Conservation (phyloP, 2,329 filamentous ascomycete genomes). For the Colletotrichum incanum region DNA sequence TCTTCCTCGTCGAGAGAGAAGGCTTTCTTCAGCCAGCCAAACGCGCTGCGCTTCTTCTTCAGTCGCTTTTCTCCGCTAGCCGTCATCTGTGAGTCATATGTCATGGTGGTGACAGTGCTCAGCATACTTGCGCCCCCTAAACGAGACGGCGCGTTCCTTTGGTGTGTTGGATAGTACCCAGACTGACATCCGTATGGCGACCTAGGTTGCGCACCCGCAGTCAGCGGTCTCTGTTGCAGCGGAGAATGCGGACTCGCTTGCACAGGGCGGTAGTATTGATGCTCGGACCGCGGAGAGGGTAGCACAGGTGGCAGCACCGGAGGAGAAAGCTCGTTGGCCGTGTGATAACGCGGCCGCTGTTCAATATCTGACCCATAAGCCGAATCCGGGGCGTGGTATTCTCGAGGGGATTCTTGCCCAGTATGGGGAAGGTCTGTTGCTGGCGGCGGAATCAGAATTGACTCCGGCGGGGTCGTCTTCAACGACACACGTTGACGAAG, state of each 20-base stretch:
- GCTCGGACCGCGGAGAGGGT: slow-evolving; percentile 67
- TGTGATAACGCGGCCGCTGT: slow-evolving; percentile 46
- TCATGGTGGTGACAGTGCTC: slow-evolving; percentile 68
- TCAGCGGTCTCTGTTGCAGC: slow-evolving; percentile 73
- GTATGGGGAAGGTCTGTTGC: slow-evolving; percentile 54
- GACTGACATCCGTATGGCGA: slow-evolving; percentile 45
- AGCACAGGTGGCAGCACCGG: slow-evolving; percentile 58
- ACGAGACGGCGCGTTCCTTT: slow-evolving; percentile 67
- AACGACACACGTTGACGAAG: slow-evolving; percentile 69
- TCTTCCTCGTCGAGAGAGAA: slow-evolving; percentile 77
- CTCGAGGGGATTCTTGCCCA: slow-evolving; percentile 24
- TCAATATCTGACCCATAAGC: slow-evolving; percentile 66
- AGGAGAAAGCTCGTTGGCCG: slow-evolving; percentile 53
- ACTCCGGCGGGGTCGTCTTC: slow-evolving; percentile 66
- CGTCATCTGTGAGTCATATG: slow-evolving; percentile 56
- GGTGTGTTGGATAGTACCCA: slow-evolving; percentile 56
- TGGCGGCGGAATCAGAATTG: slow-evolving; percentile 68
- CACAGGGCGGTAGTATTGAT: slow-evolving; percentile 74
- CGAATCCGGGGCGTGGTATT: slow-evolving; percentile 57
- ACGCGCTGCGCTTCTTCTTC: slow-evolving; percentile 78
- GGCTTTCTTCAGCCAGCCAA: slow-evolving; percentile 79
- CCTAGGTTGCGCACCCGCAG: slow-evolving; percentile 57
- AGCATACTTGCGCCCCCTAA: slow-evolving; percentile 71
- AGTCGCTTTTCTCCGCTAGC: slow-evolving; percentile 58
- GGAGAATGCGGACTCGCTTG: slow-evolving; percentile 76